Evolutionary conservation across 441 rosid genomes (phyloP), one percentile per base, ranked within the genome.

Genomic region (Erodium trifolium): DNA sequence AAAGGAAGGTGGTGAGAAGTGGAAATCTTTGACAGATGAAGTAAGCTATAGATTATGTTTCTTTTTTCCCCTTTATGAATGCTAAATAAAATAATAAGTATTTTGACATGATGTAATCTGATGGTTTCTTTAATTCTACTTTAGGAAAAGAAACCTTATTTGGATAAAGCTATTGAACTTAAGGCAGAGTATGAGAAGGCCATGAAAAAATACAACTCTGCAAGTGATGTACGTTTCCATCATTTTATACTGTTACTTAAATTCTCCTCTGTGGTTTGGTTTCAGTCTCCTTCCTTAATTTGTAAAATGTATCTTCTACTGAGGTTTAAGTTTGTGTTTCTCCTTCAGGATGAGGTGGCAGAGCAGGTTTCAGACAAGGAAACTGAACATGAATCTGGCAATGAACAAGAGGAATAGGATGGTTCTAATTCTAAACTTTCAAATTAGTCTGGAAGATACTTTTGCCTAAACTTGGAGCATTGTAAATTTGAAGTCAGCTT

Each of bases 21-120:
- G 97, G 97, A 86, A 79, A 73, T 86, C 91, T n/a, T 68, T 94
- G 90, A 76, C 86, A 1, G 93, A 90, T 62, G 98, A 87, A 39
- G 97, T 89, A 69, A 84, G 95, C 31, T 77, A 68, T 0, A 13
- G 27, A 13, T 34, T 17, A 5, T 10, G 0, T 19, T 12, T 4
- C 4, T 13, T n/a, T 47, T 11, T 4, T 11, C 34, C 45, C 2
- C 10, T 67, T 37, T 23, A 4, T 14, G 4, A 27, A 64, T 49
- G 12, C 23, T 11, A 2, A 14, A 27, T 11, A 9, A 1, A 19
- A n/a, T 3, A 17, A 41, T 3, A 17, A 41, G 18, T 14, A 41
- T 17, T 3, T 0, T n/a, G 11, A 18, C 31, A 37, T 16, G 27
- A n/a, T 66, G 37, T 29, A 37, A 37, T 37, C 41, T 9, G 5